A percentile compares a stretch with the other conserved stretches of the same genome.
Conservation (phyloP, 2,329 filamentous ascomycete species). For the Talaromyces sp. region DNA sequence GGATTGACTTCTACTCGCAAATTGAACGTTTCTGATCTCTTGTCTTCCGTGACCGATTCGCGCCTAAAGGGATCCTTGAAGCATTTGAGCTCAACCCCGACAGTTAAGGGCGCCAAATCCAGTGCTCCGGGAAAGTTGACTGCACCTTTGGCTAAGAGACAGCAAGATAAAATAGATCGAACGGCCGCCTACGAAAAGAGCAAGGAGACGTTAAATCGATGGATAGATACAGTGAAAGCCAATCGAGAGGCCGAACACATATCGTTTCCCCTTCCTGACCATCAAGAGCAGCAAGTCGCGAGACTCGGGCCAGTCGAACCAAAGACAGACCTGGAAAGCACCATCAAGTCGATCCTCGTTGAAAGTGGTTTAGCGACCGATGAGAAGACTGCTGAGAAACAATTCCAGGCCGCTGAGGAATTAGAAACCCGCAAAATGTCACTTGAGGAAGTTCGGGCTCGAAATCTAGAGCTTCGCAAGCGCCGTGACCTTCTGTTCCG, state of each 20-base stretch:
- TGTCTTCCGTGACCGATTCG: slow-evolving; percentile 69
- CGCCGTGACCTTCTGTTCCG: slow-evolving; percentile 82
- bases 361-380: slow-evolving; percentile 73
- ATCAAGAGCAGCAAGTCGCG: slow-evolving; percentile 58
- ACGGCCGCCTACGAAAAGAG: slow-evolving; percentile 82
- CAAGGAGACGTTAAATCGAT: slow-evolving; percentile 83
- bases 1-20: slow-evolving; percentile 60
- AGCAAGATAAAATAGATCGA: slow-evolving; percentile 82
- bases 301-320: slow-evolving; percentile 58
- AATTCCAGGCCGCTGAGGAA: slow-evolving; percentile 66
- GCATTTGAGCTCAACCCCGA: slow-evolving; percentile 52
- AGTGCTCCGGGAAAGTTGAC: slow-evolving; percentile 68
- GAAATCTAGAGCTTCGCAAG: slow-evolving; percentile 70
- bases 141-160: slow-evolving; percentile 76
- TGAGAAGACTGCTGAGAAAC: slow-evolving; percentile 59
- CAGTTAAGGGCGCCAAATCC: slow-evolving; percentile 50
- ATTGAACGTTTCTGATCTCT: slow-evolving; percentile 71
- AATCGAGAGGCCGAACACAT: slow-evolving; percentile 90
- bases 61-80: slow-evolving; percentile 76
- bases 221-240: slow-evolving; percentile 92
- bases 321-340: slow-evolving; percentile 76
- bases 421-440: slow-evolving; percentile 69
- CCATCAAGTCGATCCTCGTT: slow-evolving; percentile 83
- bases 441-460: slow-evolving; percentile 67
- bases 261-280: slow-evolving; percentile 77